Evolutionary conservation across 257 asterid genomes (phyloP), one percentile per base, ranked within the genome.

Genomic region (Solanum verrucosum): DNA sequence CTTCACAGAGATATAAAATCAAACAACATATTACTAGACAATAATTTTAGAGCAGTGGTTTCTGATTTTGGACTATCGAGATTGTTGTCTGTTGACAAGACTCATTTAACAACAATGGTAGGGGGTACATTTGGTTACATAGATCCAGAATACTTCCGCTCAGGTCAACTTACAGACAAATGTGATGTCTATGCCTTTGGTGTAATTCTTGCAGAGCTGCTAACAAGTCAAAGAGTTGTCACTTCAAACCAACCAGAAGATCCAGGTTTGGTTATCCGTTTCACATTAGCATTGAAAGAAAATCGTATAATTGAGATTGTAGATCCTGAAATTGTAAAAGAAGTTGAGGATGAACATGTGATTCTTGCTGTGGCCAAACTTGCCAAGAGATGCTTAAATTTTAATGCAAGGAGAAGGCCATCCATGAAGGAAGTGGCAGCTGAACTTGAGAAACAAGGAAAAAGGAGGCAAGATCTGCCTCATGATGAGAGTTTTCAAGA

Each of bases 101-200:
- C 85, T 44, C 67, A 79, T 79, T 79, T 79, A 79, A 44, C 85
- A 79, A 79, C 85, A 79, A 3, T 72, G 16, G 93, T 92, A 0
- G 92, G 94, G 21, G 93, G 90, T 33, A 92, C 94, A 40, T 89
- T 90, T 29, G 92, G 93, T 15, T 89, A 90, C 87, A 42, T 92
- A 65, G 94, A 90, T 88, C 94, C 93, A 16, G 90, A 87, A 83
- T 92, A 90, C 88, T 90, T 90, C 44, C 72, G 65, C 25, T 60
- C 93, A 1, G 94, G 94, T 29, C 90, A 88, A 60, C 89, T 92
- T 2, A 91, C 87, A 16, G 93, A 92, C 56, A 92, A 88, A 86
- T 88, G 93, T 6, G 94, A 92, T 37, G 92, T 92, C 52, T 92
- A 92, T 42, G 87, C 93, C 20, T 92, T 90, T 1, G 94, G 91